phyloP scores from a whole-genome alignment of 177 flowering plant species.

The Vitis hybrid region DNA sequence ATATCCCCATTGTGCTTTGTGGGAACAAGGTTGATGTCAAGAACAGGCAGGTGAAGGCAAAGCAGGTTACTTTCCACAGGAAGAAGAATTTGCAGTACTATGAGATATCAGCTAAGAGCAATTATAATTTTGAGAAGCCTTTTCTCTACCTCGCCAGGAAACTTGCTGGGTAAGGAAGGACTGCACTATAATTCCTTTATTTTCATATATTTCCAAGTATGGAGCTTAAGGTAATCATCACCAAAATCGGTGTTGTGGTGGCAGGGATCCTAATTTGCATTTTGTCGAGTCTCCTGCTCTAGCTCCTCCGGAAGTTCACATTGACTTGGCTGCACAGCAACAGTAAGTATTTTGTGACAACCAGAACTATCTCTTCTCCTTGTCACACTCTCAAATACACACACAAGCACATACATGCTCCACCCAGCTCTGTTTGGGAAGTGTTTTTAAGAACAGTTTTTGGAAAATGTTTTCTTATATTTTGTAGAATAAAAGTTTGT shows the following conservation, averaged over 20 bases:
- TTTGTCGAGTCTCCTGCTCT: slow-evolving; percentile 86
- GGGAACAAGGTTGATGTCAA: slow-evolving; percentile 97
- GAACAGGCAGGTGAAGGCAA: slow-evolving; percentile 93
- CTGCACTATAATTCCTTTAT: neutral
- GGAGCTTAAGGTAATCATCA: too few relatives aligned
- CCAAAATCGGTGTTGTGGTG: neutral
- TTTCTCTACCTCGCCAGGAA: slow-evolving; percentile 85
- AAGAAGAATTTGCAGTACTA: slow-evolving; percentile 90
- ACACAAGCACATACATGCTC: neutral
- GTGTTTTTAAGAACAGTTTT: too few relatives aligned
- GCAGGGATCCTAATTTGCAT: slow-evolving; percentile 69
- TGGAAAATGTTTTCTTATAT: too few relatives aligned
- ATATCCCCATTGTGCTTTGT: slow-evolving; percentile 84
- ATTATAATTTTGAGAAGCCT: slow-evolving; percentile 93
- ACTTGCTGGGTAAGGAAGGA: slow-evolving; percentile 71
- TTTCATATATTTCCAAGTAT: neutral
- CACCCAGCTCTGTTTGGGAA: neutral
- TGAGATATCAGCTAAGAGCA: slow-evolving; percentile 92
- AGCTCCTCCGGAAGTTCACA: slow-evolving; percentile 87
- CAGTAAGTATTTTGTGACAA: slow-evolving; percentile 29
- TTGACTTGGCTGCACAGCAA: slow-evolving; percentile 65
- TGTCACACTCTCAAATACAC: too few relatives aligned
- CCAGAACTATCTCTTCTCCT: neutral
- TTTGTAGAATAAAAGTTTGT: too few relatives aligned
- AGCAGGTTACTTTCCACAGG: slow-evolving; percentile 92